Conservation (phyloP, 2,329 filamentous ascomycete genomes). For the Arthrobotrys conoides region DNA sequence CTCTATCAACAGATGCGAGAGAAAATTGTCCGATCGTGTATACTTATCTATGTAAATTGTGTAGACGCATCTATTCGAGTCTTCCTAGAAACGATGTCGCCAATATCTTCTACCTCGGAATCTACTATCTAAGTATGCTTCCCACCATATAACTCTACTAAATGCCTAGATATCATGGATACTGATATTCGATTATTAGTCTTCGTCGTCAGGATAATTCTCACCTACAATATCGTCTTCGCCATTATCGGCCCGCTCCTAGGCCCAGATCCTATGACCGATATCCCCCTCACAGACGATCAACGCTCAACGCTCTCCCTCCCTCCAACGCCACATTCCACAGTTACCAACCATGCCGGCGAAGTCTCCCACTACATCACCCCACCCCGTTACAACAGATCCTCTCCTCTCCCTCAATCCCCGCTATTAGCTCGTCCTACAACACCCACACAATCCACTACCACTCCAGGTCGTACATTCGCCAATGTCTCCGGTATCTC, state of each 20-base stretch:
- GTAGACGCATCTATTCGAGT: conserved; percentile 40
- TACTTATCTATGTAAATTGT: background rate
- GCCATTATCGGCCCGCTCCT: conserved; percentile 50
- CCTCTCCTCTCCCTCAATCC: conserved; percentile 51
- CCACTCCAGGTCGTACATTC: conserved; percentile 44
- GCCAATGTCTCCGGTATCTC: conserved; percentile 34
- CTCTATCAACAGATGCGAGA: background rate
- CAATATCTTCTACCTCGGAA: conserved; percentile 35
- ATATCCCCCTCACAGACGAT: conserved; percentile 53
- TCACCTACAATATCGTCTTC: conserved; percentile 54
- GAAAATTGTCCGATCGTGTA: background rate
- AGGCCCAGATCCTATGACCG: conserved; percentile 47
- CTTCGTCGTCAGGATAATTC: conserved; percentile 35
- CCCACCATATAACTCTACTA: background rate
- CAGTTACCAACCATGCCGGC: conserved; percentile 9
- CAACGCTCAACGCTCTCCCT: conserved; percentile 59
- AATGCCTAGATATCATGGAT: background rate
- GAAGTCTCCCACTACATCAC: conserved; percentile 57
- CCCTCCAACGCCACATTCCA: conserved; percentile 40
- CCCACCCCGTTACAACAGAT: conserved; percentile 56
- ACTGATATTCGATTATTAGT: conserved; percentile 33
- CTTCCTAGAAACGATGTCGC: conserved; percentile 48
- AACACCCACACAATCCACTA: conserved; percentile 30
- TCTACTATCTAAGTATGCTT: conserved; percentile 42
- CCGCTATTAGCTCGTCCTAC: conserved; percentile 28